phyloP scores from a whole-genome alignment of 495 filamentous ascomycete genomes.

The Neurospora sp. region DNA sequence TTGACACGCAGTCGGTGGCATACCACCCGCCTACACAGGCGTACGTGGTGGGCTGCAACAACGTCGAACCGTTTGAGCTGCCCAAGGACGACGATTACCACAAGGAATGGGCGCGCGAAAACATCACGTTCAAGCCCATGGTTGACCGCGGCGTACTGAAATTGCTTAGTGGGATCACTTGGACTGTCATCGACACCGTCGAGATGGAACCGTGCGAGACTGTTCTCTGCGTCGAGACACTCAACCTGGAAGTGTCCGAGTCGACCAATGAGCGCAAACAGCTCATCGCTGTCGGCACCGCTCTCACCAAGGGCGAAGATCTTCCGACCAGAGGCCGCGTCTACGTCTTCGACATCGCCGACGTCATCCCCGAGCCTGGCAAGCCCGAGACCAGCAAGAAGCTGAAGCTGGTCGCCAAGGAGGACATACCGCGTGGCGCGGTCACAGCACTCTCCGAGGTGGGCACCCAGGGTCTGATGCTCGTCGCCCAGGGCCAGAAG shows the following conservation, averaged over 20 bases:
- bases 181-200: constrained; percentile 66
- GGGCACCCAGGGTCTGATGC: constrained; percentile 85
- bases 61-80: constrained; percentile 59
- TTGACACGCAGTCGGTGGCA: constrained; percentile 61
- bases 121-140: constrained; percentile 51
- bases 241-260: constrained; percentile 84
- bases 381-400: constrained; percentile 73
- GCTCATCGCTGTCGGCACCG: constrained; percentile 76
- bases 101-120: constrained; percentile 67
- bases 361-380: constrained; percentile 81
- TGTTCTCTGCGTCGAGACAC: constrained; percentile 67
- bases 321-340: constrained; percentile 73
- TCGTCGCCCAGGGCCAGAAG: constrained; percentile 91
- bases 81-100: constrained; percentile 77
- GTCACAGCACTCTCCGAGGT: constrained; percentile 79
- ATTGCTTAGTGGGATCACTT: constrained; percentile 62
- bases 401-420: constrained; percentile 75
- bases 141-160: constrained; percentile 59
- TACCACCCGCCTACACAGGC: constrained; percentile 64
- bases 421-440: constrained; percentile 82
- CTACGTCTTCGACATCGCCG: constrained; percentile 85
- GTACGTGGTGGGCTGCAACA: constrained; percentile 67
- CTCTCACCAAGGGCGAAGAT: constrained; percentile 78
- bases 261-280: constrained; percentile 73
- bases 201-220: constrained; percentile 62